Evolutionary conservation across 2,329 filamentous ascomycete genomes (phyloP).

Genomic region (Colletotrichum spaethianum): DNA sequence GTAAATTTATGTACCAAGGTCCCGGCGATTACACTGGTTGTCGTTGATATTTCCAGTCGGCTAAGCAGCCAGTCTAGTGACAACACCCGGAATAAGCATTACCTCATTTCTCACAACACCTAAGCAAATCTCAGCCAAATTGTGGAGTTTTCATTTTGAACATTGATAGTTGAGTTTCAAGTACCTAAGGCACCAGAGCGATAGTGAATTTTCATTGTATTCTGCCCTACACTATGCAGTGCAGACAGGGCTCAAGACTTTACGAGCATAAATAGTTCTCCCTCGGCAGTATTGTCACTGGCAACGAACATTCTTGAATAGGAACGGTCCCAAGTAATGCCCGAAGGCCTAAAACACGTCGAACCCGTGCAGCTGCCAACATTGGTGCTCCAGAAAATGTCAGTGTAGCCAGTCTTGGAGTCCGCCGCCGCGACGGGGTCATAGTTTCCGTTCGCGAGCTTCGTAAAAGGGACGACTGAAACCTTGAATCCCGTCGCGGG

Average conservation of each 20-base stretch:
- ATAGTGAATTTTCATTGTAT: no score
- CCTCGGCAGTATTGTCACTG: constrained; percentile 45
- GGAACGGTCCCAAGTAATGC: constrained; percentile 44
- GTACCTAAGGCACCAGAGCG: no score
- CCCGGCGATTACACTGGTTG: not conserved
- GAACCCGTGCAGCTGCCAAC: constrained; percentile 47
- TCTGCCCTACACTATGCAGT: not conserved
- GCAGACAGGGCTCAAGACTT: not conserved
- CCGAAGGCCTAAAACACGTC: constrained; percentile 46
- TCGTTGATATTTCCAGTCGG: not conserved
- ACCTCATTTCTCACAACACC: no score
- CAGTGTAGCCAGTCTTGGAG: constrained; percentile 48
- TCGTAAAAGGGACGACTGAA: constrained; percentile 52
- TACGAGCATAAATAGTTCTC: constrained; percentile 45
- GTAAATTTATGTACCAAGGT: not conserved
- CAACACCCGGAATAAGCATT: no score
- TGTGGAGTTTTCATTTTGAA: not conserved
- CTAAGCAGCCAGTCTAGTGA: no score
- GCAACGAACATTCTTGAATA: constrained; percentile 45
- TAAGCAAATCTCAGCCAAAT: not conserved
- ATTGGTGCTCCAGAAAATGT: constrained; percentile 52
- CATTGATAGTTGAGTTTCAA: no score
- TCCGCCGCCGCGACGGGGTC: constrained; percentile 51
- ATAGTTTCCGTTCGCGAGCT: constrained; percentile 45
- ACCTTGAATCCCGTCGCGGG: constrained; percentile 56